Percentiles rank a stretch among this genome's conserved stretches.
Conservation (phyloP, 2,329 filamentous ascomycete species). For the Calonectria hongkongensis region DNA sequence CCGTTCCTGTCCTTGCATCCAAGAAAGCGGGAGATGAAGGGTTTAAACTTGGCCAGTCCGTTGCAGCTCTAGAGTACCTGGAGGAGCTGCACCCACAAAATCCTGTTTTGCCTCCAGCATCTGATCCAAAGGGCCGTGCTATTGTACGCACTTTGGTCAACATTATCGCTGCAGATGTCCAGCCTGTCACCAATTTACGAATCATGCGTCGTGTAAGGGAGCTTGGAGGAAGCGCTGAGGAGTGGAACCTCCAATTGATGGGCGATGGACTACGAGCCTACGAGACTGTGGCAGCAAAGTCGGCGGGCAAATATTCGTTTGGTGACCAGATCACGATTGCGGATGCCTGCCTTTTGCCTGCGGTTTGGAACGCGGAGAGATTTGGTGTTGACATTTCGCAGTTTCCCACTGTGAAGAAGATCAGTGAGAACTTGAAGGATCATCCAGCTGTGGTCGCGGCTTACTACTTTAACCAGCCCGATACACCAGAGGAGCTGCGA, state of each 20-base stretch:
- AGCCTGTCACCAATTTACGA: slow-evolving; percentile 76
- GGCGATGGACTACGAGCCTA: slow-evolving; percentile 73
- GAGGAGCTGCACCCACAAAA: slow-evolving; percentile 70
- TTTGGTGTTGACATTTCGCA: slow-evolving; percentile 70
- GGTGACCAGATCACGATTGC: slow-evolving; percentile 75
- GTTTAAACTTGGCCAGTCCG: slow-evolving; percentile 72
- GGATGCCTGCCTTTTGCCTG: slow-evolving; percentile 75
- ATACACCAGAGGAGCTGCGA: slow-evolving; percentile 63
- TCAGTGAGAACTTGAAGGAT: slow-evolving; percentile 67
- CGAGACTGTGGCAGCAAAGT: slow-evolving; percentile 64
- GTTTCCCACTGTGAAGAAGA: slow-evolving; percentile 67
- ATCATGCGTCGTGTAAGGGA: slow-evolving; percentile 69
- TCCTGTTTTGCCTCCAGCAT: slow-evolving; percentile 69
- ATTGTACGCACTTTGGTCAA: slow-evolving; percentile 70
- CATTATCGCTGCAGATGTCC: slow-evolving; percentile 75
- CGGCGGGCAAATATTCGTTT: slow-evolving; percentile 71
- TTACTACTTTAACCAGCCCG: slow-evolving; percentile 72
- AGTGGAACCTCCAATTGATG: slow-evolving; percentile 73
- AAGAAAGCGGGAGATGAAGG: slow-evolving; percentile 51
- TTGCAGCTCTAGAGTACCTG: slow-evolving; percentile 77
- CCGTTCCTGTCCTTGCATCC: slow-evolving; percentile 72
- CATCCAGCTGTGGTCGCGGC: slow-evolving; percentile 71
- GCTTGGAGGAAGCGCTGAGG: slow-evolving; percentile 64
- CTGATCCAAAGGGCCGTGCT: slow-evolving; percentile 66
- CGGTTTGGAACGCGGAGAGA: slow-evolving; percentile 74